Conservation (phyloP, 2,329 filamentous ascomycete genomes). For the Neonectria sp. region DNA sequence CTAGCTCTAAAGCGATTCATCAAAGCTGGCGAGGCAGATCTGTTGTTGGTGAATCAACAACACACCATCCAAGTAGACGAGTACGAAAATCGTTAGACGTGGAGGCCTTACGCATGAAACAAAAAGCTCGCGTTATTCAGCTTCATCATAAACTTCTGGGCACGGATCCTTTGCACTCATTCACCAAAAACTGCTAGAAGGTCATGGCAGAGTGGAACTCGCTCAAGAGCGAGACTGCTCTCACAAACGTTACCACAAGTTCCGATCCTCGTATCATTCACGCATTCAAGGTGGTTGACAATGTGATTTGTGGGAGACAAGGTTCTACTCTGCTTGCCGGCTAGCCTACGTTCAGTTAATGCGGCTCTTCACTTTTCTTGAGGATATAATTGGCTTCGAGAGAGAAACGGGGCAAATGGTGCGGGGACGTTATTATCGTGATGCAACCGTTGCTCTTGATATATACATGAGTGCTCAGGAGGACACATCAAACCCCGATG, state of each 20-base stretch:
- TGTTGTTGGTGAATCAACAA: too few relatives aligned
- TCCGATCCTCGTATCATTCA: not conserved
- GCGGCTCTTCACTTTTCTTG: not conserved
- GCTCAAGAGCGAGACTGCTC: not conserved
- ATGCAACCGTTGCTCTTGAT: slow-evolving; percentile 5
- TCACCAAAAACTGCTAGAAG: slow-evolving; percentile 3
- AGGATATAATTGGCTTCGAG: slow-evolving; percentile 1
- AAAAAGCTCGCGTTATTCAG: not conserved
- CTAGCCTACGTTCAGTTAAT: slow-evolving; percentile 14
- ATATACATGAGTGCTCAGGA: slow-evolving; percentile 12
- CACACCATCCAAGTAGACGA: too few relatives aligned
- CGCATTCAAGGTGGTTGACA: slow-evolving; percentile 5
- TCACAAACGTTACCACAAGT: not conserved
- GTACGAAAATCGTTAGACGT: too few relatives aligned
- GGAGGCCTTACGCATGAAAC: not conserved
- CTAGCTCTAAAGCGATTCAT: too few relatives aligned
- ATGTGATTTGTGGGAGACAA: not conserved
- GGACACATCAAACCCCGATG: not conserved
- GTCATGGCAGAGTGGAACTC: slow-evolving; percentile 3
- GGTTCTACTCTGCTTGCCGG: not conserved
- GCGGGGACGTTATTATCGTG: not conserved
- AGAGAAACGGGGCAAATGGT: not conserved
- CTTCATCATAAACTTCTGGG: not conserved
- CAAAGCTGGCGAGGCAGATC: too few relatives aligned
- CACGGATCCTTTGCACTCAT: not conserved